Evolutionary conservation across 371 early-diverging fungal species (phyloP), one percentile per base, ranked within the genome.

Genomic region (Haplosporangium sp.): DNA sequence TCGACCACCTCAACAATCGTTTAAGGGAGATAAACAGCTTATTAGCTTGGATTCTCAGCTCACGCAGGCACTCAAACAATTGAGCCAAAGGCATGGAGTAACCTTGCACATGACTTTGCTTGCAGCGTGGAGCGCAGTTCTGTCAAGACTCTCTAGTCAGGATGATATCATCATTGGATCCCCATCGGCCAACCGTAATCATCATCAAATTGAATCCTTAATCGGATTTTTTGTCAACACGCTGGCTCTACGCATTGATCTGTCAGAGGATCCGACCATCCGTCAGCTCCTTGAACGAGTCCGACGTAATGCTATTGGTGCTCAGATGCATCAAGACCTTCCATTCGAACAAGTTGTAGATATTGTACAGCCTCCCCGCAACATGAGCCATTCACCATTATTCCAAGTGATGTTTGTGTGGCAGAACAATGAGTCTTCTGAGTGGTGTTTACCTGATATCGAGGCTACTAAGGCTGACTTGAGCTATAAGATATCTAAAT

Each of bases 181-280:
- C 4, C 67, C 52, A 8, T 48, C 59, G 7, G 60, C 59, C 3
- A 67, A 67, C 39, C 60, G 53, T 40, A 38, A 39, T 20, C 60
- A 59, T 20, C 48, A 11, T 6, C 52, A 59, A 17, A 27, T 59
- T 27, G 61, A 67, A 34, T 13, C 13, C 7, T 20, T 60, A 39
- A 10, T 67, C 39, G 61, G 67, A 47, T 47, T 67, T 60, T 67
- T 67, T 48, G 60, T 67, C 47, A 67, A 67, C 38, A 67, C 67
- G 38, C 60, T 67, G 10, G 67, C 67, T 13, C 40, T 67, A 4
- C 61, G 61, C 39, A 47, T 67, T 35, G 40, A 60, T 52, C 53
- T 67, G 17, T 67, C 67, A 19, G 61, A 27, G n/a, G 52, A 60
- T 3, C 67, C 61, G 11, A 59, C n/a, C 17, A 37, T 39, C 15